Conservation (phyloP, 2,329 filamentous ascomycete genomes). For the Beauveria bassiana region DNA sequence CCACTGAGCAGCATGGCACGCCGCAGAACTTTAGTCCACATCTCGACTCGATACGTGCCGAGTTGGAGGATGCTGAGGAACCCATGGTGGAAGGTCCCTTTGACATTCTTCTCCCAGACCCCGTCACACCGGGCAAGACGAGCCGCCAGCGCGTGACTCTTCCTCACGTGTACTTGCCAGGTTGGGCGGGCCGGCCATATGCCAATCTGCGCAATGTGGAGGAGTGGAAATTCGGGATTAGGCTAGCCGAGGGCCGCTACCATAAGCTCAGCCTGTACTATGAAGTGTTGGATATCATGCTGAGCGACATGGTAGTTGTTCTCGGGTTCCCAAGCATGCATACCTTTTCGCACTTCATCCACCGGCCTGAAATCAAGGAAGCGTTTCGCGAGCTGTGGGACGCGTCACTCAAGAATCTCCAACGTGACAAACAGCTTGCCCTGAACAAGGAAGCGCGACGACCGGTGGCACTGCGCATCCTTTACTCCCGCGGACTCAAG, state of each 20-base stretch:
- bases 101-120: background rate
- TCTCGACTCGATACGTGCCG: background rate
- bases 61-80: fast-evolving
- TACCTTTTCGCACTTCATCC: background rate
- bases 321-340: slow-evolving; percentile 1
- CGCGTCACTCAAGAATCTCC: background rate
- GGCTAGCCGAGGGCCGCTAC: background rate
- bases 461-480: background rate
- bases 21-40: background rate
- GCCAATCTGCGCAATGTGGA: background rate
- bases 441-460: background rate
- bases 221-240: background rate
- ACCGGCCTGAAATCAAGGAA: background rate
- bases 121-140: background rate
- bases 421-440: background rate
- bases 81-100: background rate
- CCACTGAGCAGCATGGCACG: no score
- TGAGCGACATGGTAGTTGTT: fast-evolving
- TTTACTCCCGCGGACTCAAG: background rate
- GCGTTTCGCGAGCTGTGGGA: slow-evolving; percentile 8
- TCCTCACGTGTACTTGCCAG: background rate
- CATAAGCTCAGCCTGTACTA: background rate
- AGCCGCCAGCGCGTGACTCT: background rate
- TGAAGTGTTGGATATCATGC: fast-evolving
- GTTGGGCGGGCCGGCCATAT: background rate